phyloP scores from a whole-genome alignment of 2,329 filamentous ascomycete genomes.

The Pestalotiopsis sp. region DNA sequence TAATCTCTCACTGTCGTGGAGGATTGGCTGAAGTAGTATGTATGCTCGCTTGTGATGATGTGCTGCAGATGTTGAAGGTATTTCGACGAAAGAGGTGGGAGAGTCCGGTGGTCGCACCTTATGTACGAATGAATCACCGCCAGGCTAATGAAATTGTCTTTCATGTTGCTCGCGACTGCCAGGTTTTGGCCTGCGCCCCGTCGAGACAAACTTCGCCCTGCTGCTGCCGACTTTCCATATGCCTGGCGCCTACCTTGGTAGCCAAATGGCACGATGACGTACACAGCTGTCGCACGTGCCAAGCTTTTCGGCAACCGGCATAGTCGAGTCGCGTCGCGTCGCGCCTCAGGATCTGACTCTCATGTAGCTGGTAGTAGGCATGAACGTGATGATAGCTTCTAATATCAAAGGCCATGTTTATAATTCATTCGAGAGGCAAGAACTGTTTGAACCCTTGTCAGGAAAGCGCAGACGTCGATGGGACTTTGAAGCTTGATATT shows the following conservation, averaged over 20 bases:
- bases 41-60: not conserved
- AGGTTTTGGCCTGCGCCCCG: not conserved
- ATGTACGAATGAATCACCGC: not conserved
- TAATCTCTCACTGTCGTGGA: not conserved
- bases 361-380: not conserved
- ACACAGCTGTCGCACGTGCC: not conserved
- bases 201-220: constrained; percentile 3
- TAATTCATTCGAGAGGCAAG: too few relatives aligned
- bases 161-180: not conserved
- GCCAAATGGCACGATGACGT: constrained; percentile 5
- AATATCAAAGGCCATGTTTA: too few relatives aligned
- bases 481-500: too few relatives aligned
- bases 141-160: not conserved
- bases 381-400: not conserved
- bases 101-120: not conserved
- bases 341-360: not conserved
- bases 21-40: not conserved
- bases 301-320: constrained; percentile 6
- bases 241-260: not conserved
- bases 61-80: not conserved
- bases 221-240: not conserved
- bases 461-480: too few relatives aligned
- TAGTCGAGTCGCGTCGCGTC: not conserved
- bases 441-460: too few relatives aligned
- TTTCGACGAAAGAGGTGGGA: not conserved